Percentiles rank a stretch among this genome's conserved stretches.
Conservation (phyloP, 2,329 filamentous ascomycete genomes). For the Zasmidium cellare region DNA sequence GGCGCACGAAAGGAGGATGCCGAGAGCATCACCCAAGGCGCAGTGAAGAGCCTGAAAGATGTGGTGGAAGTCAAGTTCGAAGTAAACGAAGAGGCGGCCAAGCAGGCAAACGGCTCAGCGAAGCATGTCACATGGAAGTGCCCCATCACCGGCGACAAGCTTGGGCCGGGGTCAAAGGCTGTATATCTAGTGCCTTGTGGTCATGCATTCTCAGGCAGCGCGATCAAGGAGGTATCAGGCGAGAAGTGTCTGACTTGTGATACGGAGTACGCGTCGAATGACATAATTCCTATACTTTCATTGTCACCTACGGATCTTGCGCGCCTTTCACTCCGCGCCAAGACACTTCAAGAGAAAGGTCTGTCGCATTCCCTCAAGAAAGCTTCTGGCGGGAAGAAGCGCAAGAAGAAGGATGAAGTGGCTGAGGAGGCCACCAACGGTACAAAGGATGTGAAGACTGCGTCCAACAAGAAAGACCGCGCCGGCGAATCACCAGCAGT, state of each 20-base stretch:
- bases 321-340: constrained; percentile 64
- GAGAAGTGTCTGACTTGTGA: constrained; percentile 69
- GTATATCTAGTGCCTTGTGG: constrained; percentile 94
- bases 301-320: constrained; percentile 69
- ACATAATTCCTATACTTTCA: constrained; percentile 82
- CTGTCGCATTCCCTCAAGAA: constrained; percentile 90
- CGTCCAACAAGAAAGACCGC: constrained; percentile 8
- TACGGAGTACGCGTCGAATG: constrained; percentile 67
- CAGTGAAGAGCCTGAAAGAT: constrained; percentile 78
- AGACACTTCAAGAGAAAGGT: constrained; percentile 68
- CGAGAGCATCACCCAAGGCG: constrained; percentile 59
- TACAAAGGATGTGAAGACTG: constrained; percentile 20
- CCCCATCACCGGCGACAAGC: constrained; percentile 80
- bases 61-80: constrained; percentile 83
- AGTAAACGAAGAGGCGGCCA: constrained; percentile 46
- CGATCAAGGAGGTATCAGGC: constrained; percentile 64
- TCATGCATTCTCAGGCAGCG: constrained; percentile 86
- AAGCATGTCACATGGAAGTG: constrained; percentile 69
- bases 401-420: constrained; percentile 68
- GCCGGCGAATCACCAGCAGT: constrained; percentile 4
- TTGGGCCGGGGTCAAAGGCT: constrained; percentile 75
- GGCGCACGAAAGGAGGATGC: constrained; percentile 59
- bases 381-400: constrained; percentile 59
- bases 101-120: constrained; percentile 35
- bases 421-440: constrained; percentile 39